Conservation (phyloP, 139 green algal genomes). For the Chlamydomonas schloesseri region DNA sequence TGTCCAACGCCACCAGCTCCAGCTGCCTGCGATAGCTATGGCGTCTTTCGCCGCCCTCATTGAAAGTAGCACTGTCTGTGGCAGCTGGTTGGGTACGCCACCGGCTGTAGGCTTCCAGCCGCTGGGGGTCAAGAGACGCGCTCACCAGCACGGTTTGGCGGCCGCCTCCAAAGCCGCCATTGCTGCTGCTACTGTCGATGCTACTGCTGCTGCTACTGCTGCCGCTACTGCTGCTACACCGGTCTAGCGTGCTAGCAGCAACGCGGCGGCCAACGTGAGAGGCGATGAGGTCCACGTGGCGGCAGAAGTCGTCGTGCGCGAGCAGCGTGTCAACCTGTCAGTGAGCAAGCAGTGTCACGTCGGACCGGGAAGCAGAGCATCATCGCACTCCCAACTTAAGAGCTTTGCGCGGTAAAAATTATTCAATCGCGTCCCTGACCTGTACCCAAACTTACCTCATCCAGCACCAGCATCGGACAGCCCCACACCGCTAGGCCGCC, state of each 20-base stretch:
- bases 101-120: no score
- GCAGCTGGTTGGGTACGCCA: neutral
- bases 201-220: neutral
- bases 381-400: no score
- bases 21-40: no score
- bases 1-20: no score
- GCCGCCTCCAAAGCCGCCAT: neutral
- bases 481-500: conserved; percentile 73
- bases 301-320: conserved; percentile 69
- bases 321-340: conserved; percentile 85
- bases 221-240: neutral
- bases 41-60: no score
- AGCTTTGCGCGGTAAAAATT: no score
- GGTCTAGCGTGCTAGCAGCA: neutral
- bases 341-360: no score
- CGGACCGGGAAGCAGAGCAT: no score
- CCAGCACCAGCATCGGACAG: conserved; percentile 51
- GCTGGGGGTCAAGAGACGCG: conserved; percentile 73
- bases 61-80: neutral
- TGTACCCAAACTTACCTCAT: conserved; percentile 60
- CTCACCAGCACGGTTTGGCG: conserved; percentile 84
- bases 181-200: neutral
- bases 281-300: conserved; percentile 81
- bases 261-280: conserved; percentile 53
- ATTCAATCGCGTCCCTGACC: no score